Evolutionary conservation across 176 grass and related monocot species (phyloP).

Genomic region (Oryza australiensis): DNA sequence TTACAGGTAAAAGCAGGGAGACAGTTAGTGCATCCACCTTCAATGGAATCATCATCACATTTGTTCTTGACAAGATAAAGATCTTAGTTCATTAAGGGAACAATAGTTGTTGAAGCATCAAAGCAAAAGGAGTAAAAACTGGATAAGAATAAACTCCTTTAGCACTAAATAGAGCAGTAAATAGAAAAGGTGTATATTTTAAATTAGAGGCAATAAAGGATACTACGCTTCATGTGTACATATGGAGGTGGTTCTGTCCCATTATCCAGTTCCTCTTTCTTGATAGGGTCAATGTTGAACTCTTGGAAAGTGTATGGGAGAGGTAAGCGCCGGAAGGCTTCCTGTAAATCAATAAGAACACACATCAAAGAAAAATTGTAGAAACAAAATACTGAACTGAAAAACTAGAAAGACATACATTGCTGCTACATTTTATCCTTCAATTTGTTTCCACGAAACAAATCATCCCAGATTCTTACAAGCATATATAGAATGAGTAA

Average conservation of each 20-base stretch:
- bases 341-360: slow-evolving; percentile 54
- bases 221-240: slow-evolving; percentile 79
- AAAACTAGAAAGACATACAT: slow-evolving; percentile 19
- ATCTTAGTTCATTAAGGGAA: slow-evolving; percentile 56
- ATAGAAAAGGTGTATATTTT: not conserved
- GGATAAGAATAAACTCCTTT: not conserved
- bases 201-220: slow-evolving; percentile 47
- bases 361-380: not conserved
- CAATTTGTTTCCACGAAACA: not conserved
- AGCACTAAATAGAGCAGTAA: not conserved
- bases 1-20: slow-evolving; percentile 62
- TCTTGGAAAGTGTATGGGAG: slow-evolving; percentile 75
- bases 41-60: slow-evolving; percentile 36
- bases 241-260: slow-evolving; percentile 60
- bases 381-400: slow-evolving; percentile 19
- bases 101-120: not conserved
- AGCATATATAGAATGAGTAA: not conserved
- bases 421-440: not conserved
- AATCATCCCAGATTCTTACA: slow-evolving; percentile 14
- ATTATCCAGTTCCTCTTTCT: slow-evolving; percentile 47
- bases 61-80: slow-evolving; percentile 88
- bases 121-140: slow-evolving; percentile 5
- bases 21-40: slow-evolving; percentile 70
- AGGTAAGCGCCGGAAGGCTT: slow-evolving; percentile 72
- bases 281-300: slow-evolving; percentile 58